These are phyloP conservation scores for Mesotaenium endlicherianum DNA, from an alignment of 139 green algal species.

Conservation along the genomic window DNA sequence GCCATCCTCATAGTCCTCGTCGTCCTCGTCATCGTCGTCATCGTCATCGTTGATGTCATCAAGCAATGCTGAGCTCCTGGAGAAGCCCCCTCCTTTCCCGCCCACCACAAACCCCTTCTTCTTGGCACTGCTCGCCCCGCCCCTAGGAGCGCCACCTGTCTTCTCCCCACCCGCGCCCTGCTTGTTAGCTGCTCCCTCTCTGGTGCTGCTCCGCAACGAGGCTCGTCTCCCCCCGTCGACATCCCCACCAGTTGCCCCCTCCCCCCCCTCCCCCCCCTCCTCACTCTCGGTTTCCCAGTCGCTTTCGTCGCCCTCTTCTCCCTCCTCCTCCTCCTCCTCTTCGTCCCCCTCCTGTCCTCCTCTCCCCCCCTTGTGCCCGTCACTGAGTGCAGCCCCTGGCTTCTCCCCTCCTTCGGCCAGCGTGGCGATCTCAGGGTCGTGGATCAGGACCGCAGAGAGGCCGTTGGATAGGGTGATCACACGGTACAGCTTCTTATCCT, in stretches of 20 bases:
- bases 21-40: slow-evolving; percentile 33
- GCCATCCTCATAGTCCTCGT: slow-evolving; percentile 19
- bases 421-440: slow-evolving; percentile 78
- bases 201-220: neutral
- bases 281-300: slow-evolving; percentile 35
- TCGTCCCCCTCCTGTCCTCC: neutral
- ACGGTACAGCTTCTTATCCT: slow-evolving; percentile 72
- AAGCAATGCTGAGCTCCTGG: neutral
- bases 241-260: neutral
- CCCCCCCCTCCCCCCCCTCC: slow-evolving; percentile 31
- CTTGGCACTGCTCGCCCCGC: neutral
- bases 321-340: slow-evolving; percentile 4
- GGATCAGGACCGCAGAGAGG: slow-evolving; percentile 76
- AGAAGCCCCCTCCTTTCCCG: neutral
- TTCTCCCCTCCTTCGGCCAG: too few relatives aligned
- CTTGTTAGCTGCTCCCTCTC: too few relatives aligned
- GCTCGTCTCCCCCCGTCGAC: neutral
- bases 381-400: too few relatives aligned
- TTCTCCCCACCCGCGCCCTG: neutral
- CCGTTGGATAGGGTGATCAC: slow-evolving; percentile 73
- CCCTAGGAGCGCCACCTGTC: neutral
- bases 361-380: neutral
- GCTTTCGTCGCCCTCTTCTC: slow-evolving; percentile 18
- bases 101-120: neutral
- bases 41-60: slow-evolving; percentile 45